phyloP scores from a whole-genome alignment of 352 stramenopile species.

The Saprolegnia parasitica region DNA sequence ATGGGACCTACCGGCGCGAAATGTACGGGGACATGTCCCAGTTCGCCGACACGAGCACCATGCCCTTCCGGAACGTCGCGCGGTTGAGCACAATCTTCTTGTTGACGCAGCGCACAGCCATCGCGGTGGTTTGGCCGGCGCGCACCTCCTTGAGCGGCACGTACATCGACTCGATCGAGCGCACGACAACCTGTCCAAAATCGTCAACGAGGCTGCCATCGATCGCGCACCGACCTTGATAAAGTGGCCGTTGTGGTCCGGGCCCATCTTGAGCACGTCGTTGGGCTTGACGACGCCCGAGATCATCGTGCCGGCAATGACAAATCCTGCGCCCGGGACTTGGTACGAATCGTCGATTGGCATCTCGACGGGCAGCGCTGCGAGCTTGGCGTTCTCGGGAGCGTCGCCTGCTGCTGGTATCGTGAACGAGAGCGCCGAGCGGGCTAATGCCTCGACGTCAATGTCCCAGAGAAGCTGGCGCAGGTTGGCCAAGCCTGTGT shows the following conservation, averaged over 20 bases:
- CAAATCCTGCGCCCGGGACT: conserved; percentile 92
- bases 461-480: conserved; percentile 68
- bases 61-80: conserved; percentile 88
- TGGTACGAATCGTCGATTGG: conserved; percentile 86
- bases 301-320: conserved; percentile 92
- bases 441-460: conserved; percentile 48
- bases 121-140: conserved; percentile 76
- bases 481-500: conserved; percentile 49
- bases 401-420: conserved; percentile 42
- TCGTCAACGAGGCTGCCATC: not conserved
- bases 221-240: conserved; percentile 50
- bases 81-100: conserved; percentile 81
- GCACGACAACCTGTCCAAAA: conserved; percentile 43
- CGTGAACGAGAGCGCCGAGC: conserved; percentile 48
- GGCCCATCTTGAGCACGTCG: conserved; percentile 84
- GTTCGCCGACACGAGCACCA: conserved; percentile 84
- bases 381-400: not conserved
- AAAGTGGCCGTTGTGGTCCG: conserved; percentile 86
- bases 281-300: conserved; percentile 86
- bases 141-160: conserved; percentile 84
- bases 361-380: conserved; percentile 58
- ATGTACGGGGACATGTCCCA: conserved; percentile 74
- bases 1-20: conserved; percentile 43
- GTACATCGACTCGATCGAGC: conserved; percentile 89
- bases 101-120: conserved; percentile 85